phyloP scores from a whole-genome alignment of 495 filamentous ascomycete genomes.

The Xylaria flabelliformis region DNA sequence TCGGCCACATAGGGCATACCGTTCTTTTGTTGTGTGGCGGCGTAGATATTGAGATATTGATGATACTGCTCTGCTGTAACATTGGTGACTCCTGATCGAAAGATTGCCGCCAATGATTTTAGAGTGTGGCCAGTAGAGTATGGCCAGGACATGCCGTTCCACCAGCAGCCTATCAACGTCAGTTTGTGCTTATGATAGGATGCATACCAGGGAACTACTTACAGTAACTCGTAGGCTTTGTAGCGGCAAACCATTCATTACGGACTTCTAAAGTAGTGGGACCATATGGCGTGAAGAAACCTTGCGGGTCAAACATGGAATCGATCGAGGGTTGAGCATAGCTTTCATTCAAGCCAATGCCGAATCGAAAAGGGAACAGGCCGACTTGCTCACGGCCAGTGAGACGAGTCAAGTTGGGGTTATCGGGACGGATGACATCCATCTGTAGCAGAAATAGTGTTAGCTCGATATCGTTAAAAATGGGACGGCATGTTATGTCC shows the following conservation, averaged over 20 bases:
- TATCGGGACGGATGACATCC: slow-evolving; percentile 45
- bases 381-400: slow-evolving; percentile 52
- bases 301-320: slow-evolving; percentile 44
- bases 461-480: neutral
- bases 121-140: slow-evolving; percentile 49
- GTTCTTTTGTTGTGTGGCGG: slow-evolving; percentile 51
- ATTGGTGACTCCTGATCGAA: slow-evolving; percentile 41
- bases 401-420: slow-evolving; percentile 45
- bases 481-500: neutral
- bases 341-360: slow-evolving; percentile 44
- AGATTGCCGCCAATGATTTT: slow-evolving; percentile 45
- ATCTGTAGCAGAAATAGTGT: slow-evolving; percentile 31
- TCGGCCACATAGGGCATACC: slow-evolving; percentile 54
- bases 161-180: slow-evolving; percentile 43
- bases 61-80: slow-evolving; percentile 43
- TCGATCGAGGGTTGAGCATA: slow-evolving; percentile 42
- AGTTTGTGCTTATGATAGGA: neutral
- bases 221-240: slow-evolving; percentile 49
- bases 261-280: slow-evolving; percentile 53
- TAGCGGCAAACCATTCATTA: slow-evolving; percentile 48
- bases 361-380: slow-evolving; percentile 51
- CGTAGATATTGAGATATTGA: slow-evolving; percentile 49
- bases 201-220: neutral
- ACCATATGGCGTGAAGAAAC: slow-evolving; percentile 50
- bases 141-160: slow-evolving; percentile 57